These are phyloP conservation scores for Aeminium ludgeri DNA, from an alignment of 495 filamentous ascomycete genomes.

Conservation along the genomic window DNA sequence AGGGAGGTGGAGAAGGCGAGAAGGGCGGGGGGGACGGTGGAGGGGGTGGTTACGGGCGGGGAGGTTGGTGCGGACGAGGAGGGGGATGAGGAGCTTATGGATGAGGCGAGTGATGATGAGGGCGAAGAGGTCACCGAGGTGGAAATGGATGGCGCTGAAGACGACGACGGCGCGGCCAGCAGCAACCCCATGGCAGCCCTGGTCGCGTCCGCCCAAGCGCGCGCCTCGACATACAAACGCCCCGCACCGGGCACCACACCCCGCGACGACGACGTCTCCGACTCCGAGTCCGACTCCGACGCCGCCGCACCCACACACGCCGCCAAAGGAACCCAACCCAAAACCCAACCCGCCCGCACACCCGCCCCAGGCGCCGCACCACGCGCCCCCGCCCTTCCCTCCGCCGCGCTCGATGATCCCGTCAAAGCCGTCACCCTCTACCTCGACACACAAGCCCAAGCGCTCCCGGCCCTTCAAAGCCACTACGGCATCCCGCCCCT, in stretches of 20 bases:
- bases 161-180: too few species aligned
- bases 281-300: conserved; percentile 32
- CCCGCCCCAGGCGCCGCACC: conserved; percentile 21
- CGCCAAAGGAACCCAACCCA: conserved; percentile 22
- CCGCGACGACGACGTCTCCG: conserved; percentile 31
- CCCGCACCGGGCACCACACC: too few species aligned
- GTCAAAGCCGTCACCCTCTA: conserved; percentile 70
- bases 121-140: conserved; percentile 34
- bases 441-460: conserved; percentile 55
- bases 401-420: conserved; percentile 73
- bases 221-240: conserved; percentile 54
- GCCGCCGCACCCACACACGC: conserved; percentile 28
- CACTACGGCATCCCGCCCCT: conserved; percentile 70
- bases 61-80: conserved; percentile 24
- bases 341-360: too few species aligned
- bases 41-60: conserved; percentile 26
- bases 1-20: conserved; percentile 55
- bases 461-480: conserved; percentile 48
- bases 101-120: conserved; percentile 24
- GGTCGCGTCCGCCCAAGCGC: conserved; percentile 73
- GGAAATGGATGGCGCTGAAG: conserved; percentile 33
- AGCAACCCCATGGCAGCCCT: conserved; percentile 87
- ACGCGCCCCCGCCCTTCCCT: conserved; percentile 65
- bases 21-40: conserved; percentile 28
- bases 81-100: conserved; percentile 21